These are phyloP conservation scores for Rhizophagus clarus DNA, from an alignment of 192 early-diverging fungal species.

Conservation along the genomic window DNA sequence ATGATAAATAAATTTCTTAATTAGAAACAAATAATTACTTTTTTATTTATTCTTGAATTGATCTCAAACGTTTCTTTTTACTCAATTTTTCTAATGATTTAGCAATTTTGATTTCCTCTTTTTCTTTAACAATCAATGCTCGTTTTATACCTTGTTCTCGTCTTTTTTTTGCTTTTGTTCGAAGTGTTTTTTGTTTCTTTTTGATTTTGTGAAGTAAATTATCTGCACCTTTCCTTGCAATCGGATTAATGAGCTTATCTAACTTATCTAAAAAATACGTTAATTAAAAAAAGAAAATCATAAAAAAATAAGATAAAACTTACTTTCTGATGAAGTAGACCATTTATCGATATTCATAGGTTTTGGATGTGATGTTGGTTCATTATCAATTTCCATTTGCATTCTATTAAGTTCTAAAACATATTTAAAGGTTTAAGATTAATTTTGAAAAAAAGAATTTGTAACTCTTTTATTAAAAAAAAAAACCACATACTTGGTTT, in stretches of 20 bases:
- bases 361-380: not conserved
- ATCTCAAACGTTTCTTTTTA: not conserved
- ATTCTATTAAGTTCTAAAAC: not conserved
- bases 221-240: not conserved
- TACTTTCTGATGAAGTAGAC: not conserved
- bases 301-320: not conserved
- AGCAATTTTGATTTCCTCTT: not conserved
- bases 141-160: not conserved
- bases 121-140: slow-evolving; percentile 8
- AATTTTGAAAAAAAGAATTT: not conserved
- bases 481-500: slow-evolving; percentile 8
- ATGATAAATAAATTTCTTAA: not conserved
- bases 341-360: not conserved
- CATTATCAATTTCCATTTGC: slow-evolving; percentile 21
- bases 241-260: not conserved
- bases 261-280: not conserved
- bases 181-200: slow-evolving; percentile 4
- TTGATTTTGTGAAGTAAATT: slow-evolving; percentile 9
- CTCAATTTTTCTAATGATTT: not conserved
- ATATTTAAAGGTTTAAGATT: not conserved
- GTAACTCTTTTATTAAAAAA: not conserved
- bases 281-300: not conserved
- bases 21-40: not conserved
- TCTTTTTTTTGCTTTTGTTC: slow-evolving; percentile 14
- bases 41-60: not conserved